phyloP scores from a whole-genome alignment of 306 rosid genomes.

The Corylus avellana region DNA sequence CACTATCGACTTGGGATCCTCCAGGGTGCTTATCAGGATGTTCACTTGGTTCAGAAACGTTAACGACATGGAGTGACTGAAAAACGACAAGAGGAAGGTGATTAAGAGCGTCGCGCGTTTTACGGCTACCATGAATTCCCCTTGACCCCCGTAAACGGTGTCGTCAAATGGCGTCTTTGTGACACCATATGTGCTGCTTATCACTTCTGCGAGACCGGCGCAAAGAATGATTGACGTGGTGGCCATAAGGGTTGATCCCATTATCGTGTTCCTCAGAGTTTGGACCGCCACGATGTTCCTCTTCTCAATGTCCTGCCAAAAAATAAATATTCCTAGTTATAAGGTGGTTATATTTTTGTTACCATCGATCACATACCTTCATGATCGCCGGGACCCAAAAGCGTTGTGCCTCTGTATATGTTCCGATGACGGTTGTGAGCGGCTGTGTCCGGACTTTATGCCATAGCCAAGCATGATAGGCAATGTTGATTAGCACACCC shows the following conservation, averaged over 20 bases:
- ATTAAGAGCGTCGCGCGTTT: conserved; percentile 50
- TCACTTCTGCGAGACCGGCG: conserved; percentile 49
- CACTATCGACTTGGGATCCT: conserved; percentile 25
- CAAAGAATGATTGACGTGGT: conserved; percentile 53
- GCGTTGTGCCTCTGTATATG: conserved; percentile 41
- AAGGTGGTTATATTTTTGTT: too few relatives aligned
- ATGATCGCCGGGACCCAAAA: conserved; percentile 53
- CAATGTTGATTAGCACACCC: conserved; percentile 35
- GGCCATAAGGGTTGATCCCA: conserved; percentile 65
- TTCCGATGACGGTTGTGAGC: conserved; percentile 49
- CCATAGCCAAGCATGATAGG: conserved; percentile 54
- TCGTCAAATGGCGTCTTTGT: conserved; percentile 47
- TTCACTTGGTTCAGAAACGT: conserved; percentile 52
- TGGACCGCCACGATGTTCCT: conserved; percentile 56
- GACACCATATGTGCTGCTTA: conserved; percentile 57
- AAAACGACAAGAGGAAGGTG: conserved; percentile 47
- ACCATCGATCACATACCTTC: conserved; percentile 31
- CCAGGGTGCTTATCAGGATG: conserved; percentile 45
- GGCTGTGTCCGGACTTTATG: conserved; percentile 43
- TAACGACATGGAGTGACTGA: conserved; percentile 55
- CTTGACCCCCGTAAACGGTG: conserved; percentile 52
- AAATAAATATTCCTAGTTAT: too few relatives aligned
- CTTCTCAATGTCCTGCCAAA: conserved; percentile 47
- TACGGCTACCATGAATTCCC: conserved; percentile 54
- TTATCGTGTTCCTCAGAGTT: conserved; percentile 50